These are phyloP conservation scores for Boletus sp. DNA, from an alignment of 1,284 basidiomycete species.

Conservation along the genomic window DNA sequence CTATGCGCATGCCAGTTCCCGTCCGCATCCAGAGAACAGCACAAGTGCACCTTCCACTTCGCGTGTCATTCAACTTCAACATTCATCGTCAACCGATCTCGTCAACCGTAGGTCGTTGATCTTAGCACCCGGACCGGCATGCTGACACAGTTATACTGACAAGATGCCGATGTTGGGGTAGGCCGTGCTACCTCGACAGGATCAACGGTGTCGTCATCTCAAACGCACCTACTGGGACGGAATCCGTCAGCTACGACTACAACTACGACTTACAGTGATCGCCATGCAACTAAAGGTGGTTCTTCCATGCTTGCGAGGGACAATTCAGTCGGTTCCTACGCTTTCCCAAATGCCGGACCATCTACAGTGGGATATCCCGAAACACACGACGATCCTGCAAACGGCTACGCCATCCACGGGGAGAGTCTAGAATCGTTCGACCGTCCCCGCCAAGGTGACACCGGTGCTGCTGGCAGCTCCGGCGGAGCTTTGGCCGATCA, in stretches of 20 bases:
- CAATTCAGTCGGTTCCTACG: conserved; percentile 19
- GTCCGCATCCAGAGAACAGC: conserved; percentile 16
- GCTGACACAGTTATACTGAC: conserved; percentile 11
- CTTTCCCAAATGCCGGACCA: conserved; percentile 22
- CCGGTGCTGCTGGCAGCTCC: conserved; percentile 37
- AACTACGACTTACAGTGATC: conserved; percentile 24
- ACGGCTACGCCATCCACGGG: conserved; percentile 17
- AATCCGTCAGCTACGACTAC: conserved; percentile 29
- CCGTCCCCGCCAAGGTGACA: conserved; percentile 20
- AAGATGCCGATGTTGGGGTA: conserved; percentile 19
- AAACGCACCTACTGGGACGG: conserved; percentile 24
- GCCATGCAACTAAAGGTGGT: conserved; percentile 14
- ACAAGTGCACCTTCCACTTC: conserved; percentile 11
- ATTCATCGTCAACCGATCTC: conserved; percentile 24
- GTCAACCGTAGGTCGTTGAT: conserved; percentile 21
- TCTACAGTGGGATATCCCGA: conserved; percentile 24
- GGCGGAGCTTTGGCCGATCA: conserved; percentile 43
- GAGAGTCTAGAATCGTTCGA: conserved; percentile 31
- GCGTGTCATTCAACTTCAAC: conserved; percentile 21
- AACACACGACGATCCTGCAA: conserved; percentile 19
- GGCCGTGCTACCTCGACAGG: conserved; percentile 32
- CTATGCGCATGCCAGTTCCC: conserved; percentile 15
- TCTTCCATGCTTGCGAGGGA: conserved; percentile 16
- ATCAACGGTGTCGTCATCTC: conserved; percentile 32
- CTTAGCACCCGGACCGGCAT: background rate